A percentile compares a stretch with the other conserved stretches of the same genome.
Evolutionary conservation across 257 asterid genomes (phyloP).

Genomic region (Petunia axillaris): DNA sequence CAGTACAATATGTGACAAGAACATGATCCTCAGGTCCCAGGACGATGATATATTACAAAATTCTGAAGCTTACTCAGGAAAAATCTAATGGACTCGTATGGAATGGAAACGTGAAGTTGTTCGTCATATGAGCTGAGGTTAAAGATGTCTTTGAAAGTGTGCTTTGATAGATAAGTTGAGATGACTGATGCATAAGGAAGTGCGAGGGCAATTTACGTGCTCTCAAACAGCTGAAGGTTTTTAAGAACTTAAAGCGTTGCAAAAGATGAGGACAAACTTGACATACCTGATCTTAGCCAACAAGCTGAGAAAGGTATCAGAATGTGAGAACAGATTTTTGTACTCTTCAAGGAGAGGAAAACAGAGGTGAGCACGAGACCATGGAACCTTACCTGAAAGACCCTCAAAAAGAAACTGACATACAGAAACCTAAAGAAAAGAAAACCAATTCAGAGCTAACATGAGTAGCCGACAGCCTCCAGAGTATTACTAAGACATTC

Average conservation of each 20-base stretch:
- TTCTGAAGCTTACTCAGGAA: not conserved
- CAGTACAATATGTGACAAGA: not conserved
- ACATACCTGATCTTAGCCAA: not conserved
- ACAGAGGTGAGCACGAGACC: constrained; percentile 8
- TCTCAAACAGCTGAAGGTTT: not conserved
- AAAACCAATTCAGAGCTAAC: not conserved
- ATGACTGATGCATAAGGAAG: not conserved
- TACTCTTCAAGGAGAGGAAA: constrained; percentile 1
- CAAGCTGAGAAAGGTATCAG: not conserved
- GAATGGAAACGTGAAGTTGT: not conserved
- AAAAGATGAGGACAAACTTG: not conserved
- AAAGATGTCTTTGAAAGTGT: not conserved
- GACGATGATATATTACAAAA: not conserved
- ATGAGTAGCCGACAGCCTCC: not conserved
- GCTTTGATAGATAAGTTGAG: not conserved
- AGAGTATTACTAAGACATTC: not conserved
- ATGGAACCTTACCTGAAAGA: not conserved
- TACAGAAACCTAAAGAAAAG: not conserved
- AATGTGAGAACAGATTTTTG: not conserved
- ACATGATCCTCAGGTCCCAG: constrained; percentile 6
- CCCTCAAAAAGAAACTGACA: not conserved
- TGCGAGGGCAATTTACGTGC: not conserved
- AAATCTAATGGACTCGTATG: not conserved
- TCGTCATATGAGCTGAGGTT: not conserved
- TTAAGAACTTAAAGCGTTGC: not conserved